These are phyloP conservation scores for Phascolomyces articulosus DNA, from an alignment of 371 early-diverging fungal species.

Conservation along the genomic window DNA sequence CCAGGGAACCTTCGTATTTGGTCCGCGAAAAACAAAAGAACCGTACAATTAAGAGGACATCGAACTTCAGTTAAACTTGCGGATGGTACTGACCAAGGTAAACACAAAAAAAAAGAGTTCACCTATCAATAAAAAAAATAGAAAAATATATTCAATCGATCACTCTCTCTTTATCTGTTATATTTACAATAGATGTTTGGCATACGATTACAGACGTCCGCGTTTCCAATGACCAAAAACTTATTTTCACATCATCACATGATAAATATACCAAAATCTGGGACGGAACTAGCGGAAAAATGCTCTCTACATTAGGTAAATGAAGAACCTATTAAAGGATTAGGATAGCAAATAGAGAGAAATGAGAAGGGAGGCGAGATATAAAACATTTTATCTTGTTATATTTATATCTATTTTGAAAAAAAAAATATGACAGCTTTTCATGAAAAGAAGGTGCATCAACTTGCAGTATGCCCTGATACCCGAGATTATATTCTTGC, in stretches of 20 bases:
- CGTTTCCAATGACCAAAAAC: conserved; percentile 26
- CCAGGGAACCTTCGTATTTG: conserved; percentile 46
- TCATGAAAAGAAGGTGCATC: conserved; percentile 13
- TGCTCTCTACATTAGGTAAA: conserved; percentile 41
- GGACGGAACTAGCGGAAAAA: conserved; percentile 21
- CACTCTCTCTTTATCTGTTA: too few relatives aligned
- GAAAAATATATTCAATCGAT: too few relatives aligned
- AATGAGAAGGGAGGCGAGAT: too few relatives aligned
- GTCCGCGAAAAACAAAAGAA: conserved; percentile 16
- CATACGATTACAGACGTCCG: conserved; percentile 44
- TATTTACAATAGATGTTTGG: conserved; percentile 30
- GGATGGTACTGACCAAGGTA: conserved; percentile 14
- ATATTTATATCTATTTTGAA: too few relatives aligned
- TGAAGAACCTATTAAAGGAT: too few relatives aligned
- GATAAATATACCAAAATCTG: conserved; percentile 39
- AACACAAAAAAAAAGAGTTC: background rate
- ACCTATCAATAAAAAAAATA: background rate
- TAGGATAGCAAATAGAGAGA: too few relatives aligned
- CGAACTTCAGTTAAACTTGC: background rate
- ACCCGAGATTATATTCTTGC: conserved; percentile 29
- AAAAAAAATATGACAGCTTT: conserved; percentile 2
- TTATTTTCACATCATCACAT: conserved; percentile 36
- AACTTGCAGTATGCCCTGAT: conserved; percentile 16
- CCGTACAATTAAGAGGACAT: conserved; percentile 26
- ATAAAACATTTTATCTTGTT: too few relatives aligned